These are phyloP conservation scores for Periconia sp. DNA, from an alignment of 2,329 filamentous ascomycete species.

Conservation along the genomic window DNA sequence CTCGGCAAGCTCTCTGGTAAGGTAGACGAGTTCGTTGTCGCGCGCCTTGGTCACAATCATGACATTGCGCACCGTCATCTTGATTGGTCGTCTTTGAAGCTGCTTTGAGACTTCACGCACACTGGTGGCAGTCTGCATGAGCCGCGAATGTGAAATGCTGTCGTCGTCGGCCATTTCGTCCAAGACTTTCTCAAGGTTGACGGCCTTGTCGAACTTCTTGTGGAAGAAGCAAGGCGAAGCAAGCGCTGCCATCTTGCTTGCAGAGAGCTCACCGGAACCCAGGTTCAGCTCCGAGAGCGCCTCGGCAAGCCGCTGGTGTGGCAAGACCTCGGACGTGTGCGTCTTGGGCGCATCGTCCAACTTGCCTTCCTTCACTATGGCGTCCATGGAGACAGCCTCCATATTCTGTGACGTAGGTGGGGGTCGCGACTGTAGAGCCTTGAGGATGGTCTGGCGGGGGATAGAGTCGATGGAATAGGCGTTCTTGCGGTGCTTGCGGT, in stretches of 20 bases:
- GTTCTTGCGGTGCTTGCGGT: conserved; percentile 46
- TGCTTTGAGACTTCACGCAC: conserved; percentile 97
- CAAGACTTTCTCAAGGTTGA: conserved; percentile 92
- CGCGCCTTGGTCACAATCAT: conserved; percentile 99
- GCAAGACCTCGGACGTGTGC: conserved; percentile 34
- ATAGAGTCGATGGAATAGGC: conserved; percentile 68
- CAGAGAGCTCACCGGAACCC: conserved; percentile 48
- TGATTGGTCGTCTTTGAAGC: conserved; percentile 88
- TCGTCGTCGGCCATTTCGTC: conserved; percentile 91
- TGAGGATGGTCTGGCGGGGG: conserved; percentile 81
- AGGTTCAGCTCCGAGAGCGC: conserved; percentile 61
- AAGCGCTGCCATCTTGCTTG: conserved; percentile 66
- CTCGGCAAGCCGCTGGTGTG: conserved; percentile 65
- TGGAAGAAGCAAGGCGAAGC: conserved; percentile 98
- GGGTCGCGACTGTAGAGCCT: conserved; percentile 72
- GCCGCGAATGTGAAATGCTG: conserved; percentile 87
- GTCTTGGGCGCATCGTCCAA: conserved; percentile 43
- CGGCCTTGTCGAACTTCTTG: conserved; percentile 92
- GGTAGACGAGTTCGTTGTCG: conserved; percentile 87
- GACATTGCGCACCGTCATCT: conserved; percentile 86
- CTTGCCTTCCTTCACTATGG: conserved; percentile 59
- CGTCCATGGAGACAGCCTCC: conserved; percentile 66
- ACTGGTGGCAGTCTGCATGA: conserved; percentile 93
- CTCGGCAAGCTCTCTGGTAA: conserved; percentile 84
- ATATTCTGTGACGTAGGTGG: conserved; percentile 63